phyloP scores from a whole-genome alignment of 2,329 filamentous ascomycete genomes.

The Alternaria solani region DNA sequence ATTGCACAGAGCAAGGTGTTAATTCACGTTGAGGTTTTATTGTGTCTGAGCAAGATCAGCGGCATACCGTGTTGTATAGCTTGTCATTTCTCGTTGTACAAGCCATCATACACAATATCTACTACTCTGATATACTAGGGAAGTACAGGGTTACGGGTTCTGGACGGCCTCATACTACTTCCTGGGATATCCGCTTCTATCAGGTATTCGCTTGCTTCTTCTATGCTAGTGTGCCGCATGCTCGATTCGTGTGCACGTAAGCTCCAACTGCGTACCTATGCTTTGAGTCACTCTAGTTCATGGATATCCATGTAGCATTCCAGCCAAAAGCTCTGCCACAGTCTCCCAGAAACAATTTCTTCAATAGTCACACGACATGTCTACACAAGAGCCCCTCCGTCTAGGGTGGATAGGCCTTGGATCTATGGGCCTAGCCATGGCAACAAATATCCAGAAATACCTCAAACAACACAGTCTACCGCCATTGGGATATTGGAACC shows the following conservation, averaged over 20 bases:
- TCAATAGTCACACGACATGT: constrained; percentile 10
- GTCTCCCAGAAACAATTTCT: not conserved
- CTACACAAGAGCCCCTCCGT: not conserved
- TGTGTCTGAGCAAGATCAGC: not conserved
- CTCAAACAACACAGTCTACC: constrained; percentile 32
- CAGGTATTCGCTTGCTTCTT: constrained; percentile 12
- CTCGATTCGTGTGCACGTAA: not conserved
- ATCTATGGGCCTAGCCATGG: constrained; percentile 62
- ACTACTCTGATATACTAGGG: not conserved
- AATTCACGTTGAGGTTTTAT: not conserved
- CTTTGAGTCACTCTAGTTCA: not conserved
- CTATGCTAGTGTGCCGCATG: constrained; percentile 12
- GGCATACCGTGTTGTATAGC: not conserved
- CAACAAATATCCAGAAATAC: constrained; percentile 59
- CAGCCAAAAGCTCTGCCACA: not conserved
- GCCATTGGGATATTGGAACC: constrained; percentile 55
- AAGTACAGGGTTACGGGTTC: not conserved
- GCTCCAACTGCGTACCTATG: too few relatives aligned
- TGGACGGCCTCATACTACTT: not conserved
- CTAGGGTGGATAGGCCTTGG: constrained; percentile 55
- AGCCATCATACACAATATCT: not conserved
- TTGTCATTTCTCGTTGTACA: not conserved
- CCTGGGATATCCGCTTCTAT: constrained; percentile 9
- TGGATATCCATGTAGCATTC: not conserved
- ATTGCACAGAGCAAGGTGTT: not conserved